These are phyloP conservation scores for Pythium dissimile DNA, from an alignment of 352 stramenopile species.

Conservation along the genomic window DNA sequence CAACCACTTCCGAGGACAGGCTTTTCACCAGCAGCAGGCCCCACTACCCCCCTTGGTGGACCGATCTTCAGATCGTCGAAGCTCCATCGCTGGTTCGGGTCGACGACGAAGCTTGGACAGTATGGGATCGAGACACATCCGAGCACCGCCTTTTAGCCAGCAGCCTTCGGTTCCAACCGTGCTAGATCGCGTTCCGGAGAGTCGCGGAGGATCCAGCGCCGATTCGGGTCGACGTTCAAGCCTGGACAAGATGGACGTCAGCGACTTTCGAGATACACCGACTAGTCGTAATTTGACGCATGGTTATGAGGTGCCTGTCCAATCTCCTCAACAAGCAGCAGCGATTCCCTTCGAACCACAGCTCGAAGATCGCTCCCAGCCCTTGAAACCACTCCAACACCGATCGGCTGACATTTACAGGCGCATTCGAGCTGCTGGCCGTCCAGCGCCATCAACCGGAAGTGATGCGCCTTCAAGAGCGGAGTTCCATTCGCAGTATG, in stretches of 20 bases:
- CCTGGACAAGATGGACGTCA: background rate
- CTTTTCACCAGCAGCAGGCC: too few species aligned
- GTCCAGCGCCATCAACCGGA: background rate
- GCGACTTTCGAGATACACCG: background rate
- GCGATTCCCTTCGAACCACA: background rate
- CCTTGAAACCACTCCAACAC: too few species aligned
- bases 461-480: background rate
- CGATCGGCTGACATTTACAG: background rate
- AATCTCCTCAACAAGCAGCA: background rate
- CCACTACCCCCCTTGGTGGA: too few species aligned
- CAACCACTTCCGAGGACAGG: too few species aligned
- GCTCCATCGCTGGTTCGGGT: background rate
- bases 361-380: too few species aligned
- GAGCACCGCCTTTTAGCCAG: background rate
- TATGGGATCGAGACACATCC: background rate
- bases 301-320: background rate
- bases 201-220: background rate
- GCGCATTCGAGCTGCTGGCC: background rate
- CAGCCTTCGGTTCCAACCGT: background rate
- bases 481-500: constrained; percentile 3
- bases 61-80: background rate
- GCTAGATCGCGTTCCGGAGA: background rate
- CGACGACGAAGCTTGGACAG: background rate
- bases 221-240: background rate
- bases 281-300: background rate